Percentiles rank a stretch among this genome's conserved stretches.
These are phyloP conservation scores for Globisporangium radiosum DNA, from an alignment of 352 stramenopile genomes.

Conservation along the genomic window DNA sequence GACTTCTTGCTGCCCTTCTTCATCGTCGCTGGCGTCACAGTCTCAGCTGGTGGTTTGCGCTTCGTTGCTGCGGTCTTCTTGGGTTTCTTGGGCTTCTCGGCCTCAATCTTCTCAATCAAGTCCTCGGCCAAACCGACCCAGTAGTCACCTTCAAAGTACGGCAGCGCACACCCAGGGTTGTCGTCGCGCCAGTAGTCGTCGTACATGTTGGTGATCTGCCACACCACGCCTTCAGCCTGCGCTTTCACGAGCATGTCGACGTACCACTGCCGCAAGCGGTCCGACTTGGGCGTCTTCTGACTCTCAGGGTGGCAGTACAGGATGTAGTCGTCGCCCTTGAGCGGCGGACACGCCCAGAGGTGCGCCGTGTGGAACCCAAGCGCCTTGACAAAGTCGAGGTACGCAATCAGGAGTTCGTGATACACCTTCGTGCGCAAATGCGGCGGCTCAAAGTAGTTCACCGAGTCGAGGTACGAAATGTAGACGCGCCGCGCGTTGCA, in stretches of 20 bases:
- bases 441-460: constrained; percentile 98
- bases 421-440: constrained; percentile 98
- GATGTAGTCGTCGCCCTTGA: constrained; percentile 99
- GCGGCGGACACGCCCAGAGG: constrained; percentile 98
- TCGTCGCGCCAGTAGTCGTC: constrained; percentile 92
- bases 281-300: constrained; percentile 98
- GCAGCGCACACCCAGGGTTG: constrained; percentile 76
- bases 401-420: constrained; percentile 98
- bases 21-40: constrained; percentile 16
- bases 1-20: constrained; percentile 75
- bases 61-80: constrained; percentile 57
- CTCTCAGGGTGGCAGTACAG: constrained; percentile 98
- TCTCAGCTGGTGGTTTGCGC: constrained; percentile 29
- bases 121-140: constrained; percentile 85
- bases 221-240: constrained; percentile 87
- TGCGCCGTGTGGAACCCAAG: constrained; percentile 97
- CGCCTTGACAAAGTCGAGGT: constrained; percentile 96
- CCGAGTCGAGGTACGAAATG: constrained; percentile 99
- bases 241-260: constrained; percentile 86
- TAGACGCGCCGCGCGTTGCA: constrained; percentile 96
- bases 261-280: constrained; percentile 97
- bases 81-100: constrained; percentile 74
- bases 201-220: constrained; percentile 95
- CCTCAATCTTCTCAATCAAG: constrained; percentile 86
- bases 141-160: constrained; percentile 87